Base-by-base conservation (phyloP, 116 monocot species). In the Thalassia testudinum region DNA sequence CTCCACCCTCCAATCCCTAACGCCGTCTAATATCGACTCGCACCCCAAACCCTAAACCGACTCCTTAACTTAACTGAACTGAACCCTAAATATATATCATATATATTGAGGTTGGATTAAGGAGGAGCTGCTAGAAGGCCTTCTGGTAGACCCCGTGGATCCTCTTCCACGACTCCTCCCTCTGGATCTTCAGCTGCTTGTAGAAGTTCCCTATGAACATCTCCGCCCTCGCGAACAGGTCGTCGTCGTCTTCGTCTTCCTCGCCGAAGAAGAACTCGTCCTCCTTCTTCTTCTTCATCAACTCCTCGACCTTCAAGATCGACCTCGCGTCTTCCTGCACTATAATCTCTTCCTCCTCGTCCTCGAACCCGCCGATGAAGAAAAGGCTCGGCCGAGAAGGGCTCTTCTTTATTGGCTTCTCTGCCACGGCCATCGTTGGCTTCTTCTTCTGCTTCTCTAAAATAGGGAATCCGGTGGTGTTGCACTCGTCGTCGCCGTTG, bases 141-240 rank as follows among this genome's bases (percentile, higher is more conserved):
- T 26, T 70, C 11, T 70, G 74, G 44, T 64, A 83, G 20, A 88
- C 49, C 0, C 68, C 83, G 54, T 88, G 76, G 13, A 83, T 60
- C 66, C 77, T 88, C 65, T 83, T 76, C 88, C 83, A 83, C 7
- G 88, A 80, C 24, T 79, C 71, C 63, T 88, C 79, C 48, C 83
- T 79, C 72, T 88, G 88, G 64, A 83, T 83, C 76, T 77, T 76
- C 42, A 88, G 66, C 59, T 88, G 83, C 56, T 60, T 63, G 62
- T 88, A 83, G 70, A 88, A 88, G 69, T 88, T 76, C 22, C 74
- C 74, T 30, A 83, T 88, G 73, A 88, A 83, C 59, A 24, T 56
- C 69, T 88, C 88, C 0, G 88, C 74, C 63, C 72, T 83, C 5
- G 66, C 8, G 43, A 77, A 88, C 44, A 83, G 47, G 69, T 88